Base-by-base conservation (phyloP, 2,329 filamentous ascomycete species). In the Coniochaeta prunicola region DNA sequence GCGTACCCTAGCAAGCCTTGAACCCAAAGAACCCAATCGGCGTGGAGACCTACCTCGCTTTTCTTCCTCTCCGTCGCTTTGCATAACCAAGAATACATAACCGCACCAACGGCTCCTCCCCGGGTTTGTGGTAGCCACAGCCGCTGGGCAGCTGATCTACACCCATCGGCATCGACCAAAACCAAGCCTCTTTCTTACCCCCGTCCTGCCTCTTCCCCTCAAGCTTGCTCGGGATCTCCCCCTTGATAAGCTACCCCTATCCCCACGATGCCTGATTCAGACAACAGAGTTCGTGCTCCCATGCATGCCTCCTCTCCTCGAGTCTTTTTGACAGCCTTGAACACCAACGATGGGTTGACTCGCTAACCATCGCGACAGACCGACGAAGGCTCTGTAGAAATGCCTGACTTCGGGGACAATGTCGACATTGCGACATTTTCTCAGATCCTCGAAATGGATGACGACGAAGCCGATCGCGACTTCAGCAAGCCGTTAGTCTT, bases 371-470 rank as follows among this genome's bases (percentile, higher is more conserved):
- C 36, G n/a, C 42, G 8, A 45, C 42, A 30, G 40, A 45, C 65
- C 59, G 76, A 79, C 66, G 75, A 80, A 62, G 76, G 74, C 58
- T 70, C 73, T 60, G 72, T 76, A 59, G 78, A 74, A 61, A 72
- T 85, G 67, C 78, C 80, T 60, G 84, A 90, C 61, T 84, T 91
- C 64, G 86, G 85, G 60, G 89, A 94, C 64, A 81, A 81, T 70
- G 87, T 99, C 74, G 93, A 97, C 73, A 76, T 80, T 61, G 72
- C 75, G 58, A 96, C 92, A 59, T 99, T 99, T 68, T 86, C 88
- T 67, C 94, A 97, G 79, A 97, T 99, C 71, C 84, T 97, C 63
- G 94, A 97, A 75, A 97, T 99, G 93, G 94, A 99, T 73, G 94
- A 97, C 64, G 89, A 90, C 64, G 88, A 90, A 65, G 84, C 87